Evolutionary conservation across 2,329 filamentous ascomycete genomes (phyloP), one percentile per base, ranked within the genome.

Genomic region (Paracamarosporium sp.): DNA sequence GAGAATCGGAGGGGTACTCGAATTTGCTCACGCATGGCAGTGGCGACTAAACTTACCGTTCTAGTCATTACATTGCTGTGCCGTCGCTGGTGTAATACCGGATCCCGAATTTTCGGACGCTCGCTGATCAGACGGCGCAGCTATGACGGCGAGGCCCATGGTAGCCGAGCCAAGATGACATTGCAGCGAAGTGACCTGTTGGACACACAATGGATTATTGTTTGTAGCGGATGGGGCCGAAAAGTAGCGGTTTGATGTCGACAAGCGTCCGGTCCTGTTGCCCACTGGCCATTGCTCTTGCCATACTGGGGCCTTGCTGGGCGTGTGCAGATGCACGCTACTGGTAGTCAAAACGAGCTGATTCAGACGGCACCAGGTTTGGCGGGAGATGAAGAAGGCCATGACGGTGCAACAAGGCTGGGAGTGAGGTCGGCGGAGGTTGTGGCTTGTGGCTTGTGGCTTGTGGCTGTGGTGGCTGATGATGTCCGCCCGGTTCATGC

Each of bases 391-490:
- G 36, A 13, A 28, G 43, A n/a, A 45, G 24, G 43, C 24, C 20
- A 27, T 6, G 5, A n/a, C 22, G 8, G 40, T 27, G 5, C 13
- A 12, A 28, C 13, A 41, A 31, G 36, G 36, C 36, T 51, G n/a
- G 4, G 43, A 25, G 22, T 30, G 35, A 51, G 36, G 47, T 17
- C 7, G 36, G 12, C 13, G 11, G 24, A 4, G 15, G 43, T 30
- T 20, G 3, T 25, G 40, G 20, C 7, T 27, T 12, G 12, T 44
- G 40, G 22, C 5, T 17, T 27, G 41, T 30, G 24, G 25, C 41
- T 28, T 28, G 47, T 50, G 48, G 35, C 48, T 41, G 36, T 51
- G 47, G 48, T 41, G 27, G 48, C 33, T 51, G n/a, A 24, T 38
- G 24, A 15, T 20, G 27, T 4, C 25, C 7, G 15, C 25, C 15